Conservation (phyloP, 768 basidiomycete genomes). For the Russula foetens region DNA sequence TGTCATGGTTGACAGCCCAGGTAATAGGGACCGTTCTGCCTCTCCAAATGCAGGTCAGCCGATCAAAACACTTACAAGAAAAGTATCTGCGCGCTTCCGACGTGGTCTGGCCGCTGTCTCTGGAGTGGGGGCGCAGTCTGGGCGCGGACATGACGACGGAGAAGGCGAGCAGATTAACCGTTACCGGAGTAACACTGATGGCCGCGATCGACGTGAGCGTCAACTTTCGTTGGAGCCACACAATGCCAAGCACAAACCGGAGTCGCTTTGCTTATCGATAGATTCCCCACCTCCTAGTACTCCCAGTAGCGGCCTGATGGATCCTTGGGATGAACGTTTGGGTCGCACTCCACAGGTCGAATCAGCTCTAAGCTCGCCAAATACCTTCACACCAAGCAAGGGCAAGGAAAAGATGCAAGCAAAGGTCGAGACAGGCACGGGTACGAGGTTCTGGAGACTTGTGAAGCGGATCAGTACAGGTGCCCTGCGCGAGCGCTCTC, state of each 20-base stretch:
- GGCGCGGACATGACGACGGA: not conserved
- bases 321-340: not conserved
- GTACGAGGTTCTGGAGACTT: conserved; percentile 52
- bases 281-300: not conserved
- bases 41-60: not conserved
- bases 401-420: conserved; percentile 25
- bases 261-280: conserved; percentile 8
- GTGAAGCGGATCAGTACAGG: conserved; percentile 65
- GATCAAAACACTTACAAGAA: conserved; percentile 15
- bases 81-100: conserved; percentile 14
- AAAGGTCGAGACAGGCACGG: conserved; percentile 23
- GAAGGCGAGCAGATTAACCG: not conserved
- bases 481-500: conserved; percentile 50
- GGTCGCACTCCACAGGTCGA: not conserved
- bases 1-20: conserved; percentile 1
- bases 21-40: not conserved
- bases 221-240: conserved; percentile 3
- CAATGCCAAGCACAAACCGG: conserved; percentile 10
- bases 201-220: conserved; percentile 6
- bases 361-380: not conserved
- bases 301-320: not conserved
- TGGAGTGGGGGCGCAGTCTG: not conserved
- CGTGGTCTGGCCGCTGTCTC: not conserved
- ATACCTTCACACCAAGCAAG: not conserved
- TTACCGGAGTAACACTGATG: not conserved